Conservation (phyloP, 108 stramenopile species). For the Craspedostauros australis region DNA sequence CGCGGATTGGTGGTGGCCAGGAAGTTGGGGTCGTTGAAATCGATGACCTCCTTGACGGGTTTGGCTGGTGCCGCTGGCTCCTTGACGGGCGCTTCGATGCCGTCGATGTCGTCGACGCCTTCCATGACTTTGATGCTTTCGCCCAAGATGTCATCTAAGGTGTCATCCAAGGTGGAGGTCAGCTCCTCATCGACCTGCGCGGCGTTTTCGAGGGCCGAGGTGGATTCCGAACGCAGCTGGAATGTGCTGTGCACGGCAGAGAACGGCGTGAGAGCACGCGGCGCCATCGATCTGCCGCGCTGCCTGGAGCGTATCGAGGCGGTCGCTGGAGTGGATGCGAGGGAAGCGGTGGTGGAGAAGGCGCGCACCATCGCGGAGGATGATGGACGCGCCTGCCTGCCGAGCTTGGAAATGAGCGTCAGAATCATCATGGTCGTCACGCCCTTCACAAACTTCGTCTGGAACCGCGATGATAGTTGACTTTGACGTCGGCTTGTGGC, state of each 20-base stretch:
- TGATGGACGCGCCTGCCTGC: too few species aligned
- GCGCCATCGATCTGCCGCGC: too few species aligned
- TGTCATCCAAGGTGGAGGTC: conserved; percentile 49
- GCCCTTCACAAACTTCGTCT: too few species aligned
- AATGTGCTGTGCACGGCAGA: too few species aligned
- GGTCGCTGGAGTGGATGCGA: not conserved
- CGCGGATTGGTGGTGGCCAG: conserved; percentile 74
- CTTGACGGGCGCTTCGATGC: conserved; percentile 5
- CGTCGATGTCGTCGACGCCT: conserved; percentile 5
- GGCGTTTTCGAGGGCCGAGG: not conserved
- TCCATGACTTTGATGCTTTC: conserved; percentile 3
- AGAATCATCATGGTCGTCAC: too few species aligned
- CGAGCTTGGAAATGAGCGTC: too few species aligned
- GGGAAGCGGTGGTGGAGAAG: conserved; percentile 10
- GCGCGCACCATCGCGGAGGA: too few species aligned
- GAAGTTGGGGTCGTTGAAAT: conserved; percentile 64
- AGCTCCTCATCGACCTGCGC: conserved; percentile 46
- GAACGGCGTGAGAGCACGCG: too few species aligned
- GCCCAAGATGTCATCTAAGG: conserved; percentile 33
- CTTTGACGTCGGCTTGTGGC: too few species aligned
- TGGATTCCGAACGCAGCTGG: conserved; percentile 1
- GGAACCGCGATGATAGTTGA: too few species aligned
- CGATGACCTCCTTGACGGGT: conserved; percentile 31
- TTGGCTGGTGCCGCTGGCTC: conserved; percentile 24
- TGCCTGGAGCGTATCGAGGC: too few species aligned